Base-by-base conservation (phyloP, 768 basidiomycete genomes). In the Mycena galericulata region DNA sequence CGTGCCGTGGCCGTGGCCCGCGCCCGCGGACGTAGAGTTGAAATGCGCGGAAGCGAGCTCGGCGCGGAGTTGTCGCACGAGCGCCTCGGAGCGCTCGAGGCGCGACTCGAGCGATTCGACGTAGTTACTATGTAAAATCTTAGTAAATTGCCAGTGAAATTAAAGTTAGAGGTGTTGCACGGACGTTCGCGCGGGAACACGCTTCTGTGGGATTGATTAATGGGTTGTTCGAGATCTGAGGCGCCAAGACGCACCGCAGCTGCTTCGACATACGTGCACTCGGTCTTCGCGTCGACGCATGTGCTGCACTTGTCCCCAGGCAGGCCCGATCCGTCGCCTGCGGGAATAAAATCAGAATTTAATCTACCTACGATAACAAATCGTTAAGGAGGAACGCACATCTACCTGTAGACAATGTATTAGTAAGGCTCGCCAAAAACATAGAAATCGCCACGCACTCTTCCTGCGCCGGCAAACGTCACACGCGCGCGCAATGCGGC, bases 401-500 rank as follows among this genome's bases (percentile, higher is more conserved):
- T 24, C 53, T 22, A 38, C 53, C 53, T 38, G 34, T 22, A 7
- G 29, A 22, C 17, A 10, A 22, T n/a, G n/a, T n/a, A 27, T 49
- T 12, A 29, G 22, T 18, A 40, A 3, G 2, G 18, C 7, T 4
- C 12, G 15, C 17, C 24, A 26, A 2, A 1, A 38, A 5, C 4
- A 22, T 5, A 26, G 4, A 26, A 40, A 26, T 7, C 2, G 50
- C 18, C 12, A 58, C 58, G 29, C 22, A 59, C 58, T 59, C 32
- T 59, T 59, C 18, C 45, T 30, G 20, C 58, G 43, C 3, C 58
- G 43, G 47, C 58, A 59, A 7, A 59, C 45, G 18, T 59, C 58
- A n/a, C 58, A 59, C 18, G 58, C 58, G 32, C 58, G 58, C 58
- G 10, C 7, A 30, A 59, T 34, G 22, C 58, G 58, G 5, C 58